phyloP scores from a whole-genome alignment of 176 grass and related monocot genomes.

The Stipa capillata region DNA sequence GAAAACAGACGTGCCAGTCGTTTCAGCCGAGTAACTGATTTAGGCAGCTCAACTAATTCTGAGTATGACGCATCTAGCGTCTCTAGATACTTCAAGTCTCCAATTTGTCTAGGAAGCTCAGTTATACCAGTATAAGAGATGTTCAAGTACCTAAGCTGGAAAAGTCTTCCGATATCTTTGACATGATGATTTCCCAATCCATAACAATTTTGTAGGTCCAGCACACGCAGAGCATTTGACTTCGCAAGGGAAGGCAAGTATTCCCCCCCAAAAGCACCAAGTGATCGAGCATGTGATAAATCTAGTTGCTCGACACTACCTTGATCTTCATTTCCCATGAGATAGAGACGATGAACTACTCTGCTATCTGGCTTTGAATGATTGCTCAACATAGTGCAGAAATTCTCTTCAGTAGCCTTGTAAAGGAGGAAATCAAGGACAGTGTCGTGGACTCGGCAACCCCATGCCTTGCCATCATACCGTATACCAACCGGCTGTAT shows the following conservation, averaged over 20 bases:
- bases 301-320: not conserved
- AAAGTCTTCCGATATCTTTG: not conserved
- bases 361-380: too few relatives aligned
- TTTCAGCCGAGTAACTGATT: not conserved
- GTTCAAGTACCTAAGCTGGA: not conserved
- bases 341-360: not conserved
- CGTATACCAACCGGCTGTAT: not conserved
- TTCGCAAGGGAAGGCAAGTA: not conserved
- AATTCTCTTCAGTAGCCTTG: not conserved
- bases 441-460: not conserved
- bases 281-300: not conserved
- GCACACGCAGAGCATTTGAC: not conserved
- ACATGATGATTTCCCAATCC: not conserved
- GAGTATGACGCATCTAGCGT: not conserved
- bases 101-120: not conserved
- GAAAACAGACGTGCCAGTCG: not conserved
- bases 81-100: not conserved
- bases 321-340: not conserved
- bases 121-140: not conserved
- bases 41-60: not conserved
- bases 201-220: not conserved
- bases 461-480: not conserved
- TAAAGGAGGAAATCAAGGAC: not conserved
- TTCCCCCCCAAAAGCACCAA: not conserved
- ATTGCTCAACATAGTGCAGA: not conserved